These are phyloP conservation scores for Malus asiatica DNA, from an alignment of 306 rosid genomes.

Conservation along the genomic window DNA sequence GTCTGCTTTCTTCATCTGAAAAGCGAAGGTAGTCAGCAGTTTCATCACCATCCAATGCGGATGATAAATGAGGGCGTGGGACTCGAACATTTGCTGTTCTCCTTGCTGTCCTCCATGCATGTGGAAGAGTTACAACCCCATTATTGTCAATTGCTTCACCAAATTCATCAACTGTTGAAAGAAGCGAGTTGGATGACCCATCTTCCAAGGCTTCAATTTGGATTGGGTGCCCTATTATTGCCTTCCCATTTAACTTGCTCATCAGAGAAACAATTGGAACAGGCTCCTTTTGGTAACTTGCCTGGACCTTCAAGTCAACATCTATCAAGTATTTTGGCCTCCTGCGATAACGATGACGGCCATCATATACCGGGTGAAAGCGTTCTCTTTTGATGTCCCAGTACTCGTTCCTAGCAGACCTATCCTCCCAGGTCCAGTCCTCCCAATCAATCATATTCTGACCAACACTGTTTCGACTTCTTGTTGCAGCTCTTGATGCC, in stretches of 20 bases:
- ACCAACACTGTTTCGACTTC: slow-evolving; percentile 30
- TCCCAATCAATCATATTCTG: slow-evolving; percentile 55
- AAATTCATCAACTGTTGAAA: slow-evolving; percentile 49
- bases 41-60: slow-evolving; percentile 51
- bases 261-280: slow-evolving; percentile 90
- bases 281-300: slow-evolving; percentile 70
- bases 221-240: slow-evolving; percentile 89
- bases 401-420: slow-evolving; percentile 47
- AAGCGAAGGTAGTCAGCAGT: slow-evolving; percentile 33
- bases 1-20: slow-evolving; percentile 50
- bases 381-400: slow-evolving; percentile 49
- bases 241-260: slow-evolving; percentile 83
- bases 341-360: slow-evolving; percentile 40
- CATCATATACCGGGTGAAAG: slow-evolving; percentile 36
- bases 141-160: slow-evolving; percentile 48
- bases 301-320: slow-evolving; percentile 84
- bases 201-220: slow-evolving; percentile 72
- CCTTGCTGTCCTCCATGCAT: slow-evolving; percentile 97
- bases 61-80: slow-evolving; percentile 67
- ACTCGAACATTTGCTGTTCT: slow-evolving; percentile 87
- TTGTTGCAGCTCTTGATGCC: slow-evolving; percentile 35
- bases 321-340: slow-evolving; percentile 57
- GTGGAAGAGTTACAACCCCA: slow-evolving; percentile 63
- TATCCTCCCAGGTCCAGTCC: slow-evolving; percentile 64
- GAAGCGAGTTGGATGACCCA: slow-evolving; percentile 57